A percentile compares a stretch with the other conserved stretches of the same genome.
Conservation (phyloP, 1,284 basidiomycete species). For the Cerioporus squamosus region DNA sequence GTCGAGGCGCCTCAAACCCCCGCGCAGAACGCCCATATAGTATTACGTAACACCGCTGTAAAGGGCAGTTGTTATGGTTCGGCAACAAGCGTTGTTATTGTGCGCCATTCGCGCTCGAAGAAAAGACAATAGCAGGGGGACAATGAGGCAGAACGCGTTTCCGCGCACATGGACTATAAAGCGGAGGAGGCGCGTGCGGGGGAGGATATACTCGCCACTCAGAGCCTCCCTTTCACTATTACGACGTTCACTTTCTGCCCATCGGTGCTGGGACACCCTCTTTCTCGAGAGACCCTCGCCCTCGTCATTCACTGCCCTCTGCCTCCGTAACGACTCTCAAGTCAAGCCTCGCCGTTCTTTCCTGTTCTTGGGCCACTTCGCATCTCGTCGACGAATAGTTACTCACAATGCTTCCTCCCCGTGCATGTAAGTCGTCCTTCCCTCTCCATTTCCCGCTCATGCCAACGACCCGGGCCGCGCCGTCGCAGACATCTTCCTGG, state of each 20-base stretch:
- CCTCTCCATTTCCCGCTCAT: not conserved
- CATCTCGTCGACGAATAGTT: not conserved
- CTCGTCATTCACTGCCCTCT: not conserved
- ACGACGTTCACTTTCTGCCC: constrained; percentile 7
- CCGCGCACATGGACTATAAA: constrained; percentile 2
- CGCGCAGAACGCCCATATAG: not conserved
- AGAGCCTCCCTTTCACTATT: constrained; percentile 1
- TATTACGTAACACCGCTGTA: constrained; percentile 16
- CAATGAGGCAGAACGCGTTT: constrained; percentile 15
- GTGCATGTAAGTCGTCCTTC: constrained; percentile 21
- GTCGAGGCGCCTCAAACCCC: not conserved
- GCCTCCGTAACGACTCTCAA: not conserved
- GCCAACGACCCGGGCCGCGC: not conserved
- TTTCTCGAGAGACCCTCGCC: constrained; percentile 6
- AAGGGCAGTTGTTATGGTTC: constrained; percentile 24
- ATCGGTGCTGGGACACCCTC: constrained; percentile 17
- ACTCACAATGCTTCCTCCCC: constrained; percentile 26
- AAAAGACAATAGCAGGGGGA: constrained; percentile 19
- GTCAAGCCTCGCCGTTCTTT: not conserved
- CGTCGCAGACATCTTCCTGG: constrained; percentile 69
- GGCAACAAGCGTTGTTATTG: constrained; percentile 19
- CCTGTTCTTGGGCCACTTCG: not conserved
- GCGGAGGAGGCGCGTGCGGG: not conserved
- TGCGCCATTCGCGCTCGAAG: constrained; percentile 2
- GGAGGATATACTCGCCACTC: not conserved